Evolutionary conservation across 192 early-diverging fungal species (phyloP), one percentile per base, ranked within the genome.

Genomic region (Backusella luteola): DNA sequence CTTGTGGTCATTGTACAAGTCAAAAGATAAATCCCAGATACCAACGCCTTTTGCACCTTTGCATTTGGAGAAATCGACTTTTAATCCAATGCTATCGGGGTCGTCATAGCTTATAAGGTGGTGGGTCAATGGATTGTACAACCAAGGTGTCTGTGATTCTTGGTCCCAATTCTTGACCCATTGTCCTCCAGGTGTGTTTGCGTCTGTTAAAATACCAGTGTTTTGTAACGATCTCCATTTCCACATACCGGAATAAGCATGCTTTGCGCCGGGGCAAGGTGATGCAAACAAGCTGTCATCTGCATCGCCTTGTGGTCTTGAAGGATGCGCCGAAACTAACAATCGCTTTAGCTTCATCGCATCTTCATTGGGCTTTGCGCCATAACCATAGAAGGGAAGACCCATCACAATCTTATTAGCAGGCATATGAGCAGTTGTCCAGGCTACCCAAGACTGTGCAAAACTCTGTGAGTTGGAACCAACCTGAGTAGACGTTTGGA

Each of bases 31-130:
- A 34, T 68, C 84, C 91, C 92, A 93, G 23, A 92, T 72, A 89
- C 92, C 91, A 32, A 85, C 72, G 0, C 92, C 92, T 23, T 83
- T 87, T 23, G 93, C 76, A 8, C 85, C 85, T 68, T 90, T 84
- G 23, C 80, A 76, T 23, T 73, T 77, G 14, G 89, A 88, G 79
- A 87, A 91, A 66, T 87, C 76, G 0, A 87, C 84, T 78, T 93
- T 93, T 52, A 82, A 63, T 63, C 72, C 81, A 59, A 94, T 69
- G 21, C 89, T 89, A 29, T 82, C 73, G 35, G 85, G 83, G 59
- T 93, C 90, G 75, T 93, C 91, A 77, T 93, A 94, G 1, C 91
- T 90, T 53, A 94, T 87, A 77, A 90, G 91, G 35, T 84, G 77
- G n/a, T 71, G 84, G 2, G 86, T 91, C 1, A 75, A 71, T 1